Evolutionary conservation across 108 stramenopile species (phyloP), one percentile per base, ranked within the genome.

Genomic region (Nannochloropsis gaditana): DNA sequence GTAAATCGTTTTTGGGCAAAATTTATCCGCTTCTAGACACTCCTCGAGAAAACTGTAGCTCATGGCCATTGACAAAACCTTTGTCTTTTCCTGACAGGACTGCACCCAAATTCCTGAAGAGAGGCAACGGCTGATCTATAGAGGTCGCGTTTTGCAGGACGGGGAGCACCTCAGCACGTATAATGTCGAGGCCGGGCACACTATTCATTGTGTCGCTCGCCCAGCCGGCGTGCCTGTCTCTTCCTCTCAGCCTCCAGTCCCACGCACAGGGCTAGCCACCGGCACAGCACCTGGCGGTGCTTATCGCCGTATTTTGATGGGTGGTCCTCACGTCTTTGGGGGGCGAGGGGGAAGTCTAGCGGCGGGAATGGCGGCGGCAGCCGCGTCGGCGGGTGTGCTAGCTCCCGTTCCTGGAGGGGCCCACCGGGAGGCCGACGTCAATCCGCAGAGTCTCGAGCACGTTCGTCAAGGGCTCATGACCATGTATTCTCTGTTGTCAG

Each of bases 401-500:
- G 83, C 44, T 11, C 42, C 44, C n/a, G 83, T 43, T 9, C 5
- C 17, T 43, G 47, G 47, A 17, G 47, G 83, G 41, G 47, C 17
- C 44, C 17, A 11, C 21, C 17, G 45, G 41, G 83, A 59, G 83
- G 41, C 19, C 15, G 41, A 45, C 15, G n/a, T n/a, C 45, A 8
- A 19, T 47, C 17, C 44, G n/a, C 45, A 44, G 15, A 79, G 47
- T 10, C 83, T 97, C 85, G 97, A 98, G 91, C 94, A 94, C 44
- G 94, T 98, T 1, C 91, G 97, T 6, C 97, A 98, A 86, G 95
- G 96, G 9, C 89, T 98, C 80, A 88, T 98, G 91, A 98, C 97
- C 10, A 44, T 96, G 79, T 94, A 95, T 84, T 96, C 96, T 3
- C 84, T 98, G 41, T 82, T 96, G 84, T 87, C 87, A 84, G 90